Evolutionary conservation across 306 rosid species (phyloP).

Genomic region (Psophocarpus tetragonolobus): DNA sequence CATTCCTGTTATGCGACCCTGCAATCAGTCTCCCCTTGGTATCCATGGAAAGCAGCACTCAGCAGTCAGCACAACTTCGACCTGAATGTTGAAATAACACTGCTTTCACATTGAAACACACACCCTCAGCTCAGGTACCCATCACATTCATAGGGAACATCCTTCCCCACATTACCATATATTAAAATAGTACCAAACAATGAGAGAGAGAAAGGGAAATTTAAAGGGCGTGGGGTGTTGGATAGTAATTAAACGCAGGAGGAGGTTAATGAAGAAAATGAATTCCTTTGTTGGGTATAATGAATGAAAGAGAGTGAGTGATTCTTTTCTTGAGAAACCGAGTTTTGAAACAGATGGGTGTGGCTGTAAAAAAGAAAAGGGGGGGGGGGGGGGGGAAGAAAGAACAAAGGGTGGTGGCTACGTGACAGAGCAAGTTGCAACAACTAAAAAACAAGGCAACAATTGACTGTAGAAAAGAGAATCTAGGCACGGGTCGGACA

Average conservation of each 20-base stretch:
- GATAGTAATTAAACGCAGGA: slow-evolving; percentile 27
- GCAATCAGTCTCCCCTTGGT: slow-evolving; percentile 71
- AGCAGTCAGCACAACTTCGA: slow-evolving; percentile 6
- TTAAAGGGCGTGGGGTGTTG: slow-evolving; percentile 16
- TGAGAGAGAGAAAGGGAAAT: slow-evolving; percentile 27
- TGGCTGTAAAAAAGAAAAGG: slow-evolving; percentile 30
- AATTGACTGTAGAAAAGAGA: neutral
- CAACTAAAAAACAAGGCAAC: neutral
- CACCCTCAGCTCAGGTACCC: slow-evolving; percentile 26
- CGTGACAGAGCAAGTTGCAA: slow-evolving; percentile 17
- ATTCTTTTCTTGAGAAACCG: slow-evolving; percentile 56
- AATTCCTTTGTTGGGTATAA: slow-evolving; percentile 20
- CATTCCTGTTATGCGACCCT: slow-evolving; percentile 81
- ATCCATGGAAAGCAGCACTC: slow-evolving; percentile 47
- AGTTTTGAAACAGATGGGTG: slow-evolving; percentile 14
- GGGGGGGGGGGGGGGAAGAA: neutral
- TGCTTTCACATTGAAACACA: slow-evolving; percentile 19
- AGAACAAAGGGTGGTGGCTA: neutral
- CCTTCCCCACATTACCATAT: slow-evolving; percentile 36
- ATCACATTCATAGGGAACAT: slow-evolving; percentile 35
- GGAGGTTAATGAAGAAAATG: slow-evolving; percentile 13
- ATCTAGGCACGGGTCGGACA: slow-evolving; percentile 38
- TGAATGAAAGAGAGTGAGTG: slow-evolving; percentile 26
- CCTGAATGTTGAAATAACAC: slow-evolving; percentile 40
- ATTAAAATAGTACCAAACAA: slow-evolving; percentile 5